Base-by-base conservation (phyloP, 495 filamentous ascomycete species). In the Parmelia sp. region DNA sequence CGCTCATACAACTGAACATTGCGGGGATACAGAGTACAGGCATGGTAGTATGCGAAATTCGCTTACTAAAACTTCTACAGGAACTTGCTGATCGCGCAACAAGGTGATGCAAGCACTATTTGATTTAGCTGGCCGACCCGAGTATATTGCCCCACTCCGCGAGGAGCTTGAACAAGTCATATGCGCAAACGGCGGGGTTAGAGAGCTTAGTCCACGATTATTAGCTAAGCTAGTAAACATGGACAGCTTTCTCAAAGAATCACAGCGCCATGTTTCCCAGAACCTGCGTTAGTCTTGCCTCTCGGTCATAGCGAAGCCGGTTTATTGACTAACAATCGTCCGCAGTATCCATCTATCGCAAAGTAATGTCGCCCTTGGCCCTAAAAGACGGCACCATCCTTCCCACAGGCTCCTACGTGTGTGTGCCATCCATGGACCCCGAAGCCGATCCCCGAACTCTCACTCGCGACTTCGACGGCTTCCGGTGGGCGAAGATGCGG, bases 171-270 rank as follows among this genome's bases (percentile, higher is more conserved):
- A 33, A 39, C 29, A 36, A 14, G 56, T 39, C 4, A 53, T 19
- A 53, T 27, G 14, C 10, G 5, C 15, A 5, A 15, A 58, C 8
- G 56, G 31, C 33, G 23, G n/a, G n/a, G n/a, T n/a, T n/a, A n/a
- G n/a, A n/a, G n/a, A n/a, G n/a, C n/a, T n/a, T n/a, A n/a, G n/a
- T n/a, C n/a, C n/a, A n/a, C n/a, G n/a, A n/a, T n/a, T n/a, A n/a
- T n/a, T 36, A 29, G 33, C 56, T 4, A 58, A 36, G 33, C 29
- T 58, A 10, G 25, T 29, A 7, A 58, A 58, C 14, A 19, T 58
- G 29, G 56, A 58, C 56, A 58, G 56, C 56, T 58, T 58, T n/a
- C 35, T 58, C 29, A 58, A 58, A 33, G 56, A 58, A n/a, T 36
- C 29, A 3, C 29, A 36, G 56, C 56, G 56, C n/a, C n/a, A n/a